Conservation (phyloP, 2,329 filamentous ascomycete species). For the Phyllosticta ampelicida region DNA sequence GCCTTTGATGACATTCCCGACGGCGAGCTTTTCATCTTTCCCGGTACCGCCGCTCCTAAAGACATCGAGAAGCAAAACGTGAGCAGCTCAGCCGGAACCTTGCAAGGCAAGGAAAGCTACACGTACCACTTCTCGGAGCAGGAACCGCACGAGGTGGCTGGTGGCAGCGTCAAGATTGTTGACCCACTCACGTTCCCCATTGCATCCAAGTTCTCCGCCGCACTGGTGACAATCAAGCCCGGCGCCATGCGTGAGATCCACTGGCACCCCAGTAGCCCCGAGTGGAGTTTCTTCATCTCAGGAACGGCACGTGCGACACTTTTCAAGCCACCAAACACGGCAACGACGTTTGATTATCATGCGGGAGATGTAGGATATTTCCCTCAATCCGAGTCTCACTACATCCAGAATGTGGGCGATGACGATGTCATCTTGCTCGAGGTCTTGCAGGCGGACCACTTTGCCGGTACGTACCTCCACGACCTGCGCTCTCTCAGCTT, state of each 20-base stretch:
- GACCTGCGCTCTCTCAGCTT: background rate
- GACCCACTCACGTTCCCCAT: conserved; percentile 13
- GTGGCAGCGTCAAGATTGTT: conserved; percentile 14
- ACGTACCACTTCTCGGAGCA: conserved; percentile 42
- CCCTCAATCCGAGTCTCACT: conserved; percentile 13
- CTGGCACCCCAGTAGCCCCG: conserved; percentile 13
- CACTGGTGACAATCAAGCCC: conserved; percentile 13
- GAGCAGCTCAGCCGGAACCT: conserved; percentile 35
- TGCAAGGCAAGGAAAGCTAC: conserved; percentile 32
- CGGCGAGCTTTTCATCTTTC: conserved; percentile 44
- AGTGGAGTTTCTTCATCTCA: conserved; percentile 13
- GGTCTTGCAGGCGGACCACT: conserved; percentile 13
- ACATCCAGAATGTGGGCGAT: conserved; percentile 14
- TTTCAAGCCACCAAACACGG: conserved; percentile 11
- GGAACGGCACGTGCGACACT: conserved; percentile 12
- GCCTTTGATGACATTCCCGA: conserved; percentile 40
- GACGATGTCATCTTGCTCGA: conserved; percentile 12
- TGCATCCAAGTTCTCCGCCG: conserved; percentile 12
- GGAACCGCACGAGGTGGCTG: conserved; percentile 15
- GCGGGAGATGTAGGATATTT: conserved; percentile 14
- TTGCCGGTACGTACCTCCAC: conserved; percentile 2
- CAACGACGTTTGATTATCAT: conserved; percentile 13
- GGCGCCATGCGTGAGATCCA: conserved; percentile 14
- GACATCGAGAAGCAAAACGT: conserved; percentile 39
- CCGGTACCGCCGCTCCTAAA: conserved; percentile 38